Conservation (phyloP, 495 filamentous ascomycete genomes). For the Aspergillus incahuasiensis region DNA sequence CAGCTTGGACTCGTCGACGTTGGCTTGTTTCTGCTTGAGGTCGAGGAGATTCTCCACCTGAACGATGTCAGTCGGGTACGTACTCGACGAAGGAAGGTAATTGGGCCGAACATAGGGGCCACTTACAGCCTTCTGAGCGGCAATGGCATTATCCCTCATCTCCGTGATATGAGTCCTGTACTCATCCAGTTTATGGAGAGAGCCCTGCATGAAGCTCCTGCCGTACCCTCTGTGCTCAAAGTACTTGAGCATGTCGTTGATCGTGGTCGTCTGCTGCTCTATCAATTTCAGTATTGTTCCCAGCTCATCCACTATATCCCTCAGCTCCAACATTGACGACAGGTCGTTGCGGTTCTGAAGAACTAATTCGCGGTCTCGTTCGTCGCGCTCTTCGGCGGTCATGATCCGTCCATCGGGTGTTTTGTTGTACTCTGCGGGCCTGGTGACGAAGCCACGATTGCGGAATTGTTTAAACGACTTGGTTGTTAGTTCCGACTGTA, state of each 20-base stretch:
- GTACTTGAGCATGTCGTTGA: slow-evolving; percentile 46
- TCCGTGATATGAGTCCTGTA: slow-evolving; percentile 53
- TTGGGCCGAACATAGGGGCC: no score
- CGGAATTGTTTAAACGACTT: slow-evolving; percentile 61
- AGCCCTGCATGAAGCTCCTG: slow-evolving; percentile 45
- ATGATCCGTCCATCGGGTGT: slow-evolving; percentile 39
- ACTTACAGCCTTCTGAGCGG: slow-evolving; percentile 38
- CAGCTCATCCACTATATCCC: slow-evolving; percentile 65
- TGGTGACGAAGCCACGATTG: slow-evolving; percentile 39
- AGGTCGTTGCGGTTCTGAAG: slow-evolving; percentile 57
- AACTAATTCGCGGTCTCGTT: slow-evolving; percentile 48
- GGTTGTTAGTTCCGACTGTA: slow-evolving; percentile 58
- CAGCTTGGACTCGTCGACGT: slow-evolving; percentile 63
- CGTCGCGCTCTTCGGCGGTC: slow-evolving; percentile 40
- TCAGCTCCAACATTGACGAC: slow-evolving; percentile 58
- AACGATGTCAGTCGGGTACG: not conserved
- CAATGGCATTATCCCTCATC: slow-evolving; percentile 50
- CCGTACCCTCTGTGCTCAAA: slow-evolving; percentile 31
- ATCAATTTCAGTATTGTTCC: slow-evolving; percentile 55
- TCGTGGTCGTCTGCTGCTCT: slow-evolving; percentile 48
- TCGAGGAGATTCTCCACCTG: slow-evolving; percentile 63
- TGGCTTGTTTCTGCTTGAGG: slow-evolving; percentile 65
- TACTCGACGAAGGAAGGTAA: no score
- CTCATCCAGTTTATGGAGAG: slow-evolving; percentile 48
- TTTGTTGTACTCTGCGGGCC: slow-evolving; percentile 48